A percentile compares a stretch with the other conserved stretches of the same genome.
Evolutionary conservation across 345 rosid species (phyloP).

Genomic region (Melaleuca alternifolia): DNA sequence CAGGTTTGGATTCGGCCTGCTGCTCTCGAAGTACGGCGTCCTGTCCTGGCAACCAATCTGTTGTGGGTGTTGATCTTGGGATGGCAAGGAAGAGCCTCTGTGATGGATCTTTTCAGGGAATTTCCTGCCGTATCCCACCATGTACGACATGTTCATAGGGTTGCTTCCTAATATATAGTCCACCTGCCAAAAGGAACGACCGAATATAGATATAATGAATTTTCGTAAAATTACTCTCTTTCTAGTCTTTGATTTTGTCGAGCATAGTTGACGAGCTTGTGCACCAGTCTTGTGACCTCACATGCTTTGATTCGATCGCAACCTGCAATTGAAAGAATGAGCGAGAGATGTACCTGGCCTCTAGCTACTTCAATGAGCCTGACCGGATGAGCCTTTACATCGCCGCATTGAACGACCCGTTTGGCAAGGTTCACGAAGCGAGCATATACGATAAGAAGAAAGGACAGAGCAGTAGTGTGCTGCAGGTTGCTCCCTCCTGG

Average conservation of each 20-base stretch:
- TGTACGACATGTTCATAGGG: constrained; percentile 66
- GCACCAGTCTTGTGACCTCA: background rate
- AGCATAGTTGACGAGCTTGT: background rate
- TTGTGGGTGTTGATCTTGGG: constrained; percentile 22
- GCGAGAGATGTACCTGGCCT: constrained; percentile 24
- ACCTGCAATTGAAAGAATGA: background rate
- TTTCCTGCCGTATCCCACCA: constrained; percentile 66
- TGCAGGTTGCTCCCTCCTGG: constrained; percentile 49
- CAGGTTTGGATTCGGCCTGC: constrained; percentile 45
- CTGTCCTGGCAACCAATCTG: constrained; percentile 45
- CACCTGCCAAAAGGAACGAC: constrained; percentile 16
- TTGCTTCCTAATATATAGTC: constrained; percentile 86
- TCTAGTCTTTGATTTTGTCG: background rate
- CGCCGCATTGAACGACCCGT: constrained; percentile 20
- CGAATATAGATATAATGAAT: background rate
- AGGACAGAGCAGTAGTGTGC: constrained; percentile 29
- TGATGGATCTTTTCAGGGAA: constrained; percentile 70
- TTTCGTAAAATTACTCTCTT: background rate
- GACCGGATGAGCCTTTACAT: constrained; percentile 10
- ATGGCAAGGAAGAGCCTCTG: constrained; percentile 62
- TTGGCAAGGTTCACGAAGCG: constrained; percentile 10
- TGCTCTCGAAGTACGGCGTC: constrained; percentile 19
- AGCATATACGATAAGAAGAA: constrained; percentile 42
- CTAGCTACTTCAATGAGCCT: constrained; percentile 24
- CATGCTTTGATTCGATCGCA: background rate